phyloP scores from a whole-genome alignment of 2,329 filamentous ascomycete species.

The Pezicula carpinea region DNA sequence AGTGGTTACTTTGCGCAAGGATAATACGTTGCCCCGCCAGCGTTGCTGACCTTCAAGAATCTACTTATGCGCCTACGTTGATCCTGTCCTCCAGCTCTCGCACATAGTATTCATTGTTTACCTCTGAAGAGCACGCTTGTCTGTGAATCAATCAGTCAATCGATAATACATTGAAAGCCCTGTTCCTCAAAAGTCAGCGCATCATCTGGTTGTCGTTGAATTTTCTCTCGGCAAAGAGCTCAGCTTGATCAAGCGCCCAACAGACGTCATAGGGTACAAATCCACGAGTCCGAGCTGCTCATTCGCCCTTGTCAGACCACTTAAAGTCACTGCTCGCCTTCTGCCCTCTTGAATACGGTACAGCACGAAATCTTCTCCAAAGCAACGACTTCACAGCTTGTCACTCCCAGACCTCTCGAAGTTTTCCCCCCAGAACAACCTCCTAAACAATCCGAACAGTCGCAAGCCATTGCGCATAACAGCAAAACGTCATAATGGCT shows the following conservation, averaged over 20 bases:
- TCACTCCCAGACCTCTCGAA: not conserved
- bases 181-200: too few relatives aligned
- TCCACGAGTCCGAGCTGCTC: not conserved
- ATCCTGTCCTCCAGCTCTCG: not conserved
- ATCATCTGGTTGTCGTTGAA: not conserved
- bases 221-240: too few relatives aligned
- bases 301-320: too few relatives aligned
- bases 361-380: too few relatives aligned
- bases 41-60: not conserved
- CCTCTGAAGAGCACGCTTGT: too few relatives aligned
- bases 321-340: not conserved
- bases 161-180: too few relatives aligned
- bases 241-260: too few relatives aligned
- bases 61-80: not conserved
- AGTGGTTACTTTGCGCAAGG: too few relatives aligned
- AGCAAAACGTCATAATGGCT: slow-evolving; percentile 7
- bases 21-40: too few relatives aligned
- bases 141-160: too few relatives aligned
- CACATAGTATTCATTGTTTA: too few relatives aligned
- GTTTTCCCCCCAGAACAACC: not conserved
- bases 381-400: not conserved
- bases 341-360: not conserved
- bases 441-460: not conserved
- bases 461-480: not conserved
- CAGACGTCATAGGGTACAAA: too few relatives aligned